phyloP scores from a whole-genome alignment of 257 asterid genomes.

The Scutellaria baicalensis region DNA sequence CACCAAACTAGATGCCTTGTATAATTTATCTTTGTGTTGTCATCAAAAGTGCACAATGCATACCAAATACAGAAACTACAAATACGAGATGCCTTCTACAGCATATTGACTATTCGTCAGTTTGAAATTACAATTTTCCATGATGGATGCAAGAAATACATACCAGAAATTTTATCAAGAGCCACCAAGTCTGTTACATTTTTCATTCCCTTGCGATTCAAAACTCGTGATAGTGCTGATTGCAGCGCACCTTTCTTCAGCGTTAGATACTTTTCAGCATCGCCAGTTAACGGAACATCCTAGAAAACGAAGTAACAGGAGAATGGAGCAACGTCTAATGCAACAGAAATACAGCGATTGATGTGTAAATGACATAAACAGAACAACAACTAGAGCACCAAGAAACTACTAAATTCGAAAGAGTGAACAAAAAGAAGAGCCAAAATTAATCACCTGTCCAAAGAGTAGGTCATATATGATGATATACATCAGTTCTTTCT shows the following conservation, averaged over 20 bases:
- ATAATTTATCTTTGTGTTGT: neutral
- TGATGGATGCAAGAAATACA: neutral
- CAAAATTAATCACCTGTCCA: conserved; percentile 52
- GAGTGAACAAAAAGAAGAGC: neutral
- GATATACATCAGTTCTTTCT: conserved; percentile 59
- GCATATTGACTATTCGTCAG: neutral
- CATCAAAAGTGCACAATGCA: neutral
- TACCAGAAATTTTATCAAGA: conserved; percentile 52
- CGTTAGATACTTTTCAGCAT: conserved; percentile 75
- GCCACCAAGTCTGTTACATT: conserved; percentile 53
- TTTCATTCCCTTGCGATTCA: conserved; percentile 47
- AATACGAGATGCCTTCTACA: neutral
- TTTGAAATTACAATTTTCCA: neutral
- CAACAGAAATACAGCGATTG: neutral
- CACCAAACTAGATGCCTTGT: neutral
- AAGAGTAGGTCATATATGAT: conserved; percentile 74
- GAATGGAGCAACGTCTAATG: neutral
- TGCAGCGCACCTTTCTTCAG: conserved; percentile 49
- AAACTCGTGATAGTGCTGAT: conserved; percentile 49
- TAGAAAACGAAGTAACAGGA: conserved; percentile 18
- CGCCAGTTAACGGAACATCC: conserved; percentile 65
- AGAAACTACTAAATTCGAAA: neutral
- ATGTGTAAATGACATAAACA: neutral
- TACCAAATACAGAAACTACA: neutral
- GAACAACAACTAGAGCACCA: neutral